Evolutionary conservation across 345 rosid species (phyloP).

Genomic region (Raphanus sativus): DNA sequence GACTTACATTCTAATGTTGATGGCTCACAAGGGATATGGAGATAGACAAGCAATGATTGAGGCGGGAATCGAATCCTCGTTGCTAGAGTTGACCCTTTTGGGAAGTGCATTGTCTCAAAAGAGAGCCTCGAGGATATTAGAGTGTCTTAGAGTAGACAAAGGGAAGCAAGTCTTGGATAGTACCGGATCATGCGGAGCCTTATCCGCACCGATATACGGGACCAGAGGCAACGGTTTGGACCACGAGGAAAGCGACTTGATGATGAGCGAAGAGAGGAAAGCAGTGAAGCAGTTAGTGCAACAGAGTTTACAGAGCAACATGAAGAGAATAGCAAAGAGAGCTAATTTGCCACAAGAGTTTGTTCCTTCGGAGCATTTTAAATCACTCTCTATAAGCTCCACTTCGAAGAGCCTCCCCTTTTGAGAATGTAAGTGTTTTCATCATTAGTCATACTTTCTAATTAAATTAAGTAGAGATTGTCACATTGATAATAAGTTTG

Average conservation of each 20-base stretch:
- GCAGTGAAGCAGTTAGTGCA: slow-evolving; percentile 94
- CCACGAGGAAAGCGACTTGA: slow-evolving; percentile 61
- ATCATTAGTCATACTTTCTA: neutral
- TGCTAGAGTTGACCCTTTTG: slow-evolving; percentile 84
- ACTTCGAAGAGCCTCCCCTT: slow-evolving; percentile 97
- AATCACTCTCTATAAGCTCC: slow-evolving; percentile 74
- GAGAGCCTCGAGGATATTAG: slow-evolving; percentile 91
- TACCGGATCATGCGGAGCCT: slow-evolving; percentile 55
- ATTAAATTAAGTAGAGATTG: neutral
- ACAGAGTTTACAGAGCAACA: slow-evolving; percentile 92
- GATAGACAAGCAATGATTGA: slow-evolving; percentile 92
- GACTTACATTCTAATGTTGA: slow-evolving; percentile 78
- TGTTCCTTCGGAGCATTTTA: slow-evolving; percentile 89
- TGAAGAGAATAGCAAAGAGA: slow-evolving; percentile 91
- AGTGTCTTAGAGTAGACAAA: slow-evolving; percentile 74
- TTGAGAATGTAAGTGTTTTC: slow-evolving; percentile 44
- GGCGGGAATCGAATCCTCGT: slow-evolving; percentile 74
- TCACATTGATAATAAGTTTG: neutral
- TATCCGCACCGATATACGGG: slow-evolving; percentile 88
- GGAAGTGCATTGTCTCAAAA: slow-evolving; percentile 94
- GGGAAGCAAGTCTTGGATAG: slow-evolving; percentile 80
- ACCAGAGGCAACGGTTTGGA: slow-evolving; percentile 44
- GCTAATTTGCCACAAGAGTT: slow-evolving; percentile 97
- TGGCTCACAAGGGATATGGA: slow-evolving; percentile 88
- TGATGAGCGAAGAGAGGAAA: slow-evolving; percentile 94